These are phyloP conservation scores for Blastomyces percursus DNA, from an alignment of 2,329 filamentous ascomycete species.

Conservation along the genomic window DNA sequence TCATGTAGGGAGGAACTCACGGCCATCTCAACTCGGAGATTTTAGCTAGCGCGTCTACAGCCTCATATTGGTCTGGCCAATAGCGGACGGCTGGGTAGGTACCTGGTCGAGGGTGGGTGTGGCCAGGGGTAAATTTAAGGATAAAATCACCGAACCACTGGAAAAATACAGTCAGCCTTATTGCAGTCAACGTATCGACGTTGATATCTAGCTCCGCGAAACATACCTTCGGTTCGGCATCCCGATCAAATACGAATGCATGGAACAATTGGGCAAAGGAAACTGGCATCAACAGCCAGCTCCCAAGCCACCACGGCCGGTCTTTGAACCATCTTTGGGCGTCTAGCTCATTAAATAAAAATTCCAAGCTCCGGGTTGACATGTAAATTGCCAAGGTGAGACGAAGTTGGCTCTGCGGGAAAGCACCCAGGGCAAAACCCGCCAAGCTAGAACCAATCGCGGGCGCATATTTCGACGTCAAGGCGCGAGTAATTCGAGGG, in stretches of 20 bases:
- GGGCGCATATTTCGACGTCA: slow-evolving; percentile 76
- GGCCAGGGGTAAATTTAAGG: slow-evolving; percentile 59
- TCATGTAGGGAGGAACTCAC: slow-evolving; percentile 39
- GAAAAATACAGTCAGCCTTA: background rate
- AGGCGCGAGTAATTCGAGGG: slow-evolving; percentile 57
- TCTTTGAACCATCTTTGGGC: slow-evolving; percentile 54
- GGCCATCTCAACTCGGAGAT: slow-evolving; percentile 80
- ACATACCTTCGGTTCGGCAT: slow-evolving; percentile 55
- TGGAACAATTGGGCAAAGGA: slow-evolving; percentile 67
- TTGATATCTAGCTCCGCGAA: background rate
- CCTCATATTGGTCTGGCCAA: slow-evolving; percentile 67
- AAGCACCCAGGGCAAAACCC: slow-evolving; percentile 70
- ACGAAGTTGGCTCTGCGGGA: slow-evolving; percentile 59
- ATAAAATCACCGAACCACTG: slow-evolving; percentile 55
- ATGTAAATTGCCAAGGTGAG: slow-evolving; percentile 73
- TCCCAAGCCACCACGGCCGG: slow-evolving; percentile 74
- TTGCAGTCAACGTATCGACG: background rate
- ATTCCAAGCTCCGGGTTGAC: slow-evolving; percentile 72
- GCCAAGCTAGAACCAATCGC: slow-evolving; percentile 84
- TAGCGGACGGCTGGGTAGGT: slow-evolving; percentile 53
- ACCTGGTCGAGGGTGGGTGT: slow-evolving; percentile 61
- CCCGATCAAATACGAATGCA: slow-evolving; percentile 64
- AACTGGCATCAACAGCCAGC: slow-evolving; percentile 69
- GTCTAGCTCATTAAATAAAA: slow-evolving; percentile 73
- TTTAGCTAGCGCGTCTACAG: slow-evolving; percentile 69